These are phyloP conservation scores for Trichoderma simmonsii DNA, from an alignment of 2,329 filamentous ascomycete genomes.

Conservation along the genomic window DNA sequence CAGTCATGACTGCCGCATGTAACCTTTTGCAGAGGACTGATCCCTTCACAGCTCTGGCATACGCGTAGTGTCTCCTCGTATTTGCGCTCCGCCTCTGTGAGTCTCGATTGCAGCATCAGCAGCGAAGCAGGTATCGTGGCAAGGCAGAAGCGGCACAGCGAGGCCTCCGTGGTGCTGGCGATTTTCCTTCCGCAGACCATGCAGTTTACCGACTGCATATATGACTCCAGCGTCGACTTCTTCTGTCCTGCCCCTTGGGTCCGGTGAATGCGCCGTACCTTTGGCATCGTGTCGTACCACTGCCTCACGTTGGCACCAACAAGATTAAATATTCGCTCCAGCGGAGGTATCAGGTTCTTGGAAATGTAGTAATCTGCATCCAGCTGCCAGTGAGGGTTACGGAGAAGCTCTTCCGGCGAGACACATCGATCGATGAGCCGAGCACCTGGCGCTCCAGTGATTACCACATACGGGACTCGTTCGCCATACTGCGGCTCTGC, in stretches of 20 bases:
- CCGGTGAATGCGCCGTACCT: conserved; percentile 67
- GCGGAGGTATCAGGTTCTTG: conserved; percentile 90
- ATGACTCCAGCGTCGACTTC: conserved; percentile 83
- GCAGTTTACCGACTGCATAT: conserved; percentile 79
- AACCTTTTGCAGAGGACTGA: conserved; percentile 73
- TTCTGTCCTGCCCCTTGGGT: conserved; percentile 32
- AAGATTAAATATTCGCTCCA: conserved; percentile 95
- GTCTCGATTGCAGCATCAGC: conserved; percentile 57
- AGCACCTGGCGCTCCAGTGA: conserved; percentile 82
- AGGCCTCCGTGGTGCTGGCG: conserved; percentile 27
- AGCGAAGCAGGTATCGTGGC: conserved; percentile 57
- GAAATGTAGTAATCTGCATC: conserved; percentile 96
- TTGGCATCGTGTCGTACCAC: conserved; percentile 98
- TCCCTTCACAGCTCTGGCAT: conserved; percentile 75
- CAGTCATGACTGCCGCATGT: conserved; percentile 88
- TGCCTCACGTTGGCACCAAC: conserved; percentile 85
- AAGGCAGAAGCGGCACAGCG: conserved; percentile 59
- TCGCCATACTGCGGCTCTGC: conserved; percentile 93
- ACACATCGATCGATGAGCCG: conserved; percentile 87
- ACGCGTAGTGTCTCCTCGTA: conserved; percentile 63
- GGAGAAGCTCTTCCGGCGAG: conserved; percentile 75
- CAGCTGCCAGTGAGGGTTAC: conserved; percentile 72
- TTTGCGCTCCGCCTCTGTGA: conserved; percentile 62
- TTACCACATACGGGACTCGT: conserved; percentile 89
- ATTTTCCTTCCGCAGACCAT: conserved; percentile 59